Conservation (phyloP, 768 basidiomycete species). For the Paxillus ammoniavirescens region DNA sequence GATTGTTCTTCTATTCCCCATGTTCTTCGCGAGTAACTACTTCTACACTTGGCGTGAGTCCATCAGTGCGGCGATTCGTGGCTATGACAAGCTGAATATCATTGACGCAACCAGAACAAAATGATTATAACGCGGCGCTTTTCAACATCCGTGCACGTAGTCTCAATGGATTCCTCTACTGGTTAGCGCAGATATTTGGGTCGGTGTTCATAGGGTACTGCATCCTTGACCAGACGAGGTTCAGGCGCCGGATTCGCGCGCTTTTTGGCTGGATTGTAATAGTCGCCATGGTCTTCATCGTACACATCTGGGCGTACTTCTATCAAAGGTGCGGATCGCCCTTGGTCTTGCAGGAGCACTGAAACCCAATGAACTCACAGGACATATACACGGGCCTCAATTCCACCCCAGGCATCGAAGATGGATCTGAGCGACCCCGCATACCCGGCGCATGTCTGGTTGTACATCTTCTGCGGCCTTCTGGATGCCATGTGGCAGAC, state of each 20-base stretch:
- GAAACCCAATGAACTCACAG: conserved; percentile 24
- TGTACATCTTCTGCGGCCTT: conserved; percentile 73
- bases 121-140: conserved; percentile 74
- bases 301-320: conserved; percentile 75
- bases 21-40: conserved; percentile 85
- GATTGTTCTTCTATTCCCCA: conserved; percentile 76
- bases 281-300: conserved; percentile 59
- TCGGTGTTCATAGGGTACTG: conserved; percentile 63
- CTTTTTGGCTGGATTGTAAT: conserved; percentile 67
- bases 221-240: conserved; percentile 55
- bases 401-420: conserved; percentile 38
- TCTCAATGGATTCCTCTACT: conserved; percentile 78
- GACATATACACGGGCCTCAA: conserved; percentile 56
- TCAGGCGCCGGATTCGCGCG: conserved; percentile 67
- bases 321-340: conserved; percentile 62
- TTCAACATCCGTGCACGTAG: conserved; percentile 80
- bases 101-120: conserved; percentile 55
- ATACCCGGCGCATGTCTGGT: conserved; percentile 54
- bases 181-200: conserved; percentile 76
- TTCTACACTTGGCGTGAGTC: conserved; percentile 82
- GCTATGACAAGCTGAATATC: conserved; percentile 7
- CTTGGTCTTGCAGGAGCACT: background rate
- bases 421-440: conserved; percentile 58
- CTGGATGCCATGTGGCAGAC: conserved; percentile 88
- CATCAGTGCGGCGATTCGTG: background rate